Percentiles rank a stretch among this genome's conserved stretches.
These are phyloP conservation scores for Eucalyptus sideroxylon DNA, from an alignment of 345 rosid genomes.

Conservation along the genomic window DNA sequence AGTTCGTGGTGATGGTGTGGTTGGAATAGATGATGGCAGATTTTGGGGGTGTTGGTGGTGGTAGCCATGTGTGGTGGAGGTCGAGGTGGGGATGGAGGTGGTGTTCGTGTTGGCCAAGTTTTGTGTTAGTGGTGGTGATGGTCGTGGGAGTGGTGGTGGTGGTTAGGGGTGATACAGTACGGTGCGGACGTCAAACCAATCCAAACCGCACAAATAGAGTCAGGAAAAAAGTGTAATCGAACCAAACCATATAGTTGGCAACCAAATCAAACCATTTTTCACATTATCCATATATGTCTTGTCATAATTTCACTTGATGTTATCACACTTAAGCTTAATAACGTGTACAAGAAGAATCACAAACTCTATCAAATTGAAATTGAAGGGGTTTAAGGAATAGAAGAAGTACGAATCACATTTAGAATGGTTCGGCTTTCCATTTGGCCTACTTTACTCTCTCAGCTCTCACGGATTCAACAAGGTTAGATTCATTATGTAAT, in stretches of 20 bases:
- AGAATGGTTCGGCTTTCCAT: background rate
- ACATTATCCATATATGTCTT: background rate
- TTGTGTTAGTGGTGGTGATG: no score
- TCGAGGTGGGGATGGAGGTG: background rate
- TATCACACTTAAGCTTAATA: background rate
- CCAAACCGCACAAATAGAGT: background rate
- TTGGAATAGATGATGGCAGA: background rate
- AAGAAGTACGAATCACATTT: background rate
- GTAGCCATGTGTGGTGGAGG: background rate
- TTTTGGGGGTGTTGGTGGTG: background rate
- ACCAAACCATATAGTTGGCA: background rate
- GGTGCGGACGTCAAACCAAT: background rate
- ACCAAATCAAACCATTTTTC: background rate
- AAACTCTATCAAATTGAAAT: background rate
- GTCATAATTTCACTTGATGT: background rate
- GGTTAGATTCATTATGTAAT: background rate
- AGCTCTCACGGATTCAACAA: background rate
- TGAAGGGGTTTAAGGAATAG: background rate
- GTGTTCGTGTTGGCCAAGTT: background rate
- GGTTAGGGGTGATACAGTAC: background rate
- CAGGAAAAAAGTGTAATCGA: no score
- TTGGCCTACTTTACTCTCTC: background rate
- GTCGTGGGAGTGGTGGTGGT: background rate
- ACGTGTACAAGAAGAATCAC: background rate
- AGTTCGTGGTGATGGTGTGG: background rate